Evolutionary conservation across 2,329 filamentous ascomycete genomes (phyloP).

Genomic region (Ophiostoma novo-ulmi): DNA sequence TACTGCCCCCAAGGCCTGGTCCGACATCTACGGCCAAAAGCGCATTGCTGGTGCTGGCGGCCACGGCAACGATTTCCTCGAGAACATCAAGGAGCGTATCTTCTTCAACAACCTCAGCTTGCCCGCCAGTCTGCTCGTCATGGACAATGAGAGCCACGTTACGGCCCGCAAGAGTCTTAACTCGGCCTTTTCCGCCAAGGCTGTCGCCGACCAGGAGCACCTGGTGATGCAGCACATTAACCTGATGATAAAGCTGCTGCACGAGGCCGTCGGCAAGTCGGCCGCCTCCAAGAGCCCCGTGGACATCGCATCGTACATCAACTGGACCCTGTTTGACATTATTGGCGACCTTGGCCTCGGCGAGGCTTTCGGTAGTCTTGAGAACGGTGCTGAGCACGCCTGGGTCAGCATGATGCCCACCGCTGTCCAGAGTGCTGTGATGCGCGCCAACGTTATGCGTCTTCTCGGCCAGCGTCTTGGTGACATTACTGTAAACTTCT

Average conservation of each 20-base stretch:
- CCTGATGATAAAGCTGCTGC: constrained; percentile 20
- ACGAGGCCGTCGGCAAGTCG: constrained; percentile 12
- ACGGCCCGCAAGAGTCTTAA: constrained; percentile 20
- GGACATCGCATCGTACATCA: constrained; percentile 42
- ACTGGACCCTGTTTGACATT: constrained; percentile 38
- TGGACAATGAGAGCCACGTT: constrained; percentile 19
- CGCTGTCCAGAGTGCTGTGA: constrained; percentile 26
- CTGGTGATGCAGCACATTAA: constrained; percentile 23
- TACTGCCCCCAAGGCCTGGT: constrained; percentile 36
- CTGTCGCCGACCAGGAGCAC: constrained; percentile 24
- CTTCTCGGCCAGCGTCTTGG: constrained; percentile 15
- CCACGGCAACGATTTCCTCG: constrained; percentile 6
- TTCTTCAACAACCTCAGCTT: constrained; percentile 17
- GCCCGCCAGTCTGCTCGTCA: constrained; percentile 21
- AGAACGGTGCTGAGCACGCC: constrained; percentile 29
- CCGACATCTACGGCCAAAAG: constrained; percentile 31
- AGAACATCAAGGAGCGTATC: constrained; percentile 23
- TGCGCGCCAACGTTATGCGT: constrained; percentile 3
- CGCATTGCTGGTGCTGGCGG: not conserved
- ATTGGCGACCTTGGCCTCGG: constrained; percentile 44
- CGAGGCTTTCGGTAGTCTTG: constrained; percentile 38
- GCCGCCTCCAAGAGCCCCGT: constrained; percentile 31
- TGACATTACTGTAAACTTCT: not conserved
- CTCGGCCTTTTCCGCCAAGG: constrained; percentile 26
- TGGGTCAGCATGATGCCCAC: constrained; percentile 32